Evolutionary conservation across 2,329 filamentous ascomycete genomes (phyloP).

Genomic region (Byssoonygena ceratinophila): DNA sequence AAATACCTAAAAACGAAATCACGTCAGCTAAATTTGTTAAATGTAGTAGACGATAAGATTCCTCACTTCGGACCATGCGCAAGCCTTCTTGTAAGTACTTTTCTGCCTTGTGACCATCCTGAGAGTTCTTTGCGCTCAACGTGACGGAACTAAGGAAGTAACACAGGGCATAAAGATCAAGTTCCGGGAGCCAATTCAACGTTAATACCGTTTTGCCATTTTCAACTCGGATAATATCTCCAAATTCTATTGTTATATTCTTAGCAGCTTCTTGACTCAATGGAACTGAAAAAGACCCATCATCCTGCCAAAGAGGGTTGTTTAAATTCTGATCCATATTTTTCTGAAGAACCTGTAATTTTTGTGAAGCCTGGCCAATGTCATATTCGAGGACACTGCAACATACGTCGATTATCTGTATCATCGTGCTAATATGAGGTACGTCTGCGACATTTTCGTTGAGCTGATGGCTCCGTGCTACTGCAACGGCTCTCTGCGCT

Average conservation of each 20-base stretch:
- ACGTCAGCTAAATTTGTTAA: neutral
- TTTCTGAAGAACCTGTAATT: conserved; percentile 47
- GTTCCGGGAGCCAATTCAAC: conserved; percentile 51
- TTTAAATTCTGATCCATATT: conserved; percentile 43
- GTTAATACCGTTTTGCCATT: conserved; percentile 39
- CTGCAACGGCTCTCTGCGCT: conserved; percentile 51
- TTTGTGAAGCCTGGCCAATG: conserved; percentile 42
- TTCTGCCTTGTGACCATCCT: conserved; percentile 45
- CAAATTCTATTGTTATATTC: conserved; percentile 31
- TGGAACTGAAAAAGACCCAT: conserved; percentile 41
- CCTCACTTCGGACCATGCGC: conserved; percentile 39
- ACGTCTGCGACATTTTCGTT: conserved; percentile 42
- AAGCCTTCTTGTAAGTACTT: conserved; percentile 50
- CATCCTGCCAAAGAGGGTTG: conserved; percentile 36
- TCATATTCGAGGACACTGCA: conserved; percentile 49
- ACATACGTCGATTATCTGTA: conserved; percentile 52
- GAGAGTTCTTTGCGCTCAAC: conserved; percentile 45
- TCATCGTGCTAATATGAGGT: conserved; percentile 47
- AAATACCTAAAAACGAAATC: conserved; percentile 23
- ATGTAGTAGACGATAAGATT: conserved; percentile 12
- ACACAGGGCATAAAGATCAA: conserved; percentile 50
- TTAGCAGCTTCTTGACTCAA: conserved; percentile 31
- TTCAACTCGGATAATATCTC: conserved; percentile 35
- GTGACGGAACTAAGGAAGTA: conserved; percentile 50
- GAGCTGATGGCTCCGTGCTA: conserved; percentile 50